Evolutionary conservation across 257 asterid species (phyloP), one percentile per base, ranked within the genome.

Genomic region (Gentiana dahurica): DNA sequence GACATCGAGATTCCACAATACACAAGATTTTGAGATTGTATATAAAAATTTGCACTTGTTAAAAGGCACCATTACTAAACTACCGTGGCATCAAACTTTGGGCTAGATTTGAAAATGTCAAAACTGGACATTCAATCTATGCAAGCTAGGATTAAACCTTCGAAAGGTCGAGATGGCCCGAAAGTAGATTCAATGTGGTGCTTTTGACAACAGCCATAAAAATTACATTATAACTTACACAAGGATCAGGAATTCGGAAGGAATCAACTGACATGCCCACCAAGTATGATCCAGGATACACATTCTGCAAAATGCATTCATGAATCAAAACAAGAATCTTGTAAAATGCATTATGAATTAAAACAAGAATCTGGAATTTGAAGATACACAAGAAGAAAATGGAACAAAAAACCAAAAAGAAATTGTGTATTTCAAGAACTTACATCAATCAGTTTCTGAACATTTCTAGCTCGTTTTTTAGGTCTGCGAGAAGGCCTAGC

Each of bases 401-500:
- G 32, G 33, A 5, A 53, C 34, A 41, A 35, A 12, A 32, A 9
- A 38, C 34, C 7, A 49, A 36, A 15, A 15, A 15, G 24, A 15
- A 15, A 15, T 15, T 15, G n/a, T 15, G 48, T 11, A 15, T 50
- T 24, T 1, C 41, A 61, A 34, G 12, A 47, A 51, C 77, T n/a
- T 79, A 86, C 97, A 64, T 89, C 88, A 60, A 89, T 79, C 34
- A 73, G 87, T 60, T 82, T 86, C 80, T 86, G 95, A 49, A 86
- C 75, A 63, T 55, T 77, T 67, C 65, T 84, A 12, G 95, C 83
- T 65, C 97, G 73, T 60, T 75, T 86, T 66, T 65, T 84, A 24
- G 97, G 96, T 57, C 86, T 61, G 37, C 96, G 89, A 32, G 90
- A 50, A 49, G 97, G 96, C 54, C 75, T 74, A 13, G 83, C 77